phyloP scores from a whole-genome alignment of 2,329 filamentous ascomycete species.

The Microdochium trichocladiopsis region DNA sequence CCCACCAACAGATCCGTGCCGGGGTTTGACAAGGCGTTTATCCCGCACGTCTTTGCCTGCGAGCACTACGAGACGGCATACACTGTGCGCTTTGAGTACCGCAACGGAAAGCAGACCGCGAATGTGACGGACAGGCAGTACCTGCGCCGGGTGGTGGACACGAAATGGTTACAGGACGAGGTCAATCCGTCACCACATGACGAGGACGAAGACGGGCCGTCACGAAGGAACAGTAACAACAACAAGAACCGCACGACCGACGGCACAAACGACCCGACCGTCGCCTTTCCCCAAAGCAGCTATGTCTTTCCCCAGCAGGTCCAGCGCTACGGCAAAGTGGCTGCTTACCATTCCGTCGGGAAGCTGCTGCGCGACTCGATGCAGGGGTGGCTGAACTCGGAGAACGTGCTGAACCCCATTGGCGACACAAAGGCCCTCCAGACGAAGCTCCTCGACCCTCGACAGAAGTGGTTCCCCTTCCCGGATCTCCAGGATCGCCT shows the following conservation, averaged over 20 bases:
- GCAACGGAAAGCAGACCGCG: slow-evolving; percentile 18
- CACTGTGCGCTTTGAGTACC: slow-evolving; percentile 24
- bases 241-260: slow-evolving; percentile 14
- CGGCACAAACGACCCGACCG: slow-evolving; percentile 27
- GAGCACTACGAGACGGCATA: slow-evolving; percentile 29
- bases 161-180: slow-evolving; percentile 17
- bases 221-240: not conserved
- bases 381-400: slow-evolving; percentile 22
- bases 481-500: slow-evolving; percentile 17
- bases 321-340: slow-evolving; percentile 20
- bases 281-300: slow-evolving; percentile 19
- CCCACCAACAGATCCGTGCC: slow-evolving; percentile 13
- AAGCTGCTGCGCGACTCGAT: slow-evolving; percentile 21
- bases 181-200: not conserved
- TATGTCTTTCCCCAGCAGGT: slow-evolving; percentile 20
- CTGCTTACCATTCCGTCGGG: slow-evolving; percentile 27
- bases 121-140: slow-evolving; percentile 15
- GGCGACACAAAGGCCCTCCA: slow-evolving; percentile 27
- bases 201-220: not conserved
- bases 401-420: slow-evolving; percentile 13
- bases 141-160: slow-evolving; percentile 23
- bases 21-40: slow-evolving; percentile 21
- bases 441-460: slow-evolving; percentile 31
- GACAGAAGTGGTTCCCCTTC: slow-evolving; percentile 21
- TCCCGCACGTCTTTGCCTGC: slow-evolving; percentile 27